Conservation (phyloP, 1,139 yeast genomes). For the Yamadazyma songkhlaensis region DNA sequence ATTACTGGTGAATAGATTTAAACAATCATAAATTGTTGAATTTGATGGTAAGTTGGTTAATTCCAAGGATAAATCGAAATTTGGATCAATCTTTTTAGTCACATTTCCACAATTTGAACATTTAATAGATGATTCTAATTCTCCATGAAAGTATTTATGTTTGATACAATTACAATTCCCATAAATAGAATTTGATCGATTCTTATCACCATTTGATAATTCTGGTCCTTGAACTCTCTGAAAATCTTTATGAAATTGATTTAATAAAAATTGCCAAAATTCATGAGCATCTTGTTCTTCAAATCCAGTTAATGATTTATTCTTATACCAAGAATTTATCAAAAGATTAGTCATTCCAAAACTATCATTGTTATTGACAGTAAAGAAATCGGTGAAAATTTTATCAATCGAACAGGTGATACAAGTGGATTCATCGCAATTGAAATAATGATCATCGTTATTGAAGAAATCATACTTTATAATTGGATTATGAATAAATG, state of each 20-base stretch:
- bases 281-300: conserved; percentile 98
- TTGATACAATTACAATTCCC: conserved; percentile 67
- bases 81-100: conserved; percentile 79
- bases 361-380: conserved; percentile 55
- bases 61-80: conserved; percentile 85
- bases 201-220: conserved; percentile 2
- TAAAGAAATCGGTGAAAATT: conserved; percentile 65
- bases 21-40: conserved; percentile 56
- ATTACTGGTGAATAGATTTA: conserved; percentile 69
- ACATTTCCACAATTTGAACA: conserved; percentile 68
- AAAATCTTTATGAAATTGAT: conserved; percentile 68
- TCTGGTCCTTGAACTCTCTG: conserved; percentile 21
- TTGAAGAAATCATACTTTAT: conserved; percentile 73
- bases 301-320: conserved; percentile 84
- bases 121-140: conserved; percentile 85
- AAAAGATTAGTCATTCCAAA: conserved; percentile 73
- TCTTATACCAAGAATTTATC: conserved; percentile 80
- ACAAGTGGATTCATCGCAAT: conserved; percentile 52
- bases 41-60: conserved; percentile 31
- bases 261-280: conserved; percentile 85
- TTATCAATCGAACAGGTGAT: conserved; percentile 82
- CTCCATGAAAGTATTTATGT: conserved; percentile 91
- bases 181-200: conserved; percentile 6
- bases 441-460: conserved; percentile 53
- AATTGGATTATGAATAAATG: conserved; percentile 84